Percentiles rank a stretch among this genome's conserved stretches.
These are phyloP conservation scores for Lachnellula occidentalis DNA, from an alignment of 2,329 filamentous ascomycete species.

Conservation along the genomic window DNA sequence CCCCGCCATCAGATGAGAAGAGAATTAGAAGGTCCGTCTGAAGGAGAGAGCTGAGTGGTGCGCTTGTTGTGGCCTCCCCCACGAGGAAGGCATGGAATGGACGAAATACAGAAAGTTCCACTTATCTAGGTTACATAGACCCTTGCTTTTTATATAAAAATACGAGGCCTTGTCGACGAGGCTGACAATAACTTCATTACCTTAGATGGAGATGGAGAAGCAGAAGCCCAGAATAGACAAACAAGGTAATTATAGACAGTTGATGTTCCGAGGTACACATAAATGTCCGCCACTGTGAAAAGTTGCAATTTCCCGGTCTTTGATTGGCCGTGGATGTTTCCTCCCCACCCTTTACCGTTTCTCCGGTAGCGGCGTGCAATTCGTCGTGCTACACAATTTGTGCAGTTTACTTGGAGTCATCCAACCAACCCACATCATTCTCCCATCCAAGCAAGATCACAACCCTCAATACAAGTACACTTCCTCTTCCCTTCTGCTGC, in stretches of 20 bases:
- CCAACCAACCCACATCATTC: neutral
- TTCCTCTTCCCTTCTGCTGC: neutral
- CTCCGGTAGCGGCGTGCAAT: neutral
- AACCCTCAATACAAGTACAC: neutral
- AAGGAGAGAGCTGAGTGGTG: constrained; percentile 6
- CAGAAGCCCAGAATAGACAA: neutral
- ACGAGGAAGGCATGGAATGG: neutral
- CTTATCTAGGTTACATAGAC: neutral
- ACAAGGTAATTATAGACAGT: neutral
- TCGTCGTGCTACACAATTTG: too few species aligned
- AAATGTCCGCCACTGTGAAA: neutral
- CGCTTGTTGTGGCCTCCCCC: constrained; percentile 2
- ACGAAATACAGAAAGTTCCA: neutral
- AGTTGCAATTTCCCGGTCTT: neutral
- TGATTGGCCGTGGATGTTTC: neutral
- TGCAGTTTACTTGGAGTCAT: too few species aligned
- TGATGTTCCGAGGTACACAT: too few species aligned
- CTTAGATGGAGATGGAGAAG: neutral
- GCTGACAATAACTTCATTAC: constrained; percentile 4
- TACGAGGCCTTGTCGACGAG: constrained; percentile 6
- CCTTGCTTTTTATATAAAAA: neutral
- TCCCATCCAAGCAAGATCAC: neutral
- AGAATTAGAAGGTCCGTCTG: constrained; percentile 3
- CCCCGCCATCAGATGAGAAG: neutral
- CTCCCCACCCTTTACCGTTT: neutral